A percentile compares a stretch with the other conserved stretches of the same genome.
phyloP scores from a whole-genome alignment of 305 asterid species.

The Solanum chacoense region DNA sequence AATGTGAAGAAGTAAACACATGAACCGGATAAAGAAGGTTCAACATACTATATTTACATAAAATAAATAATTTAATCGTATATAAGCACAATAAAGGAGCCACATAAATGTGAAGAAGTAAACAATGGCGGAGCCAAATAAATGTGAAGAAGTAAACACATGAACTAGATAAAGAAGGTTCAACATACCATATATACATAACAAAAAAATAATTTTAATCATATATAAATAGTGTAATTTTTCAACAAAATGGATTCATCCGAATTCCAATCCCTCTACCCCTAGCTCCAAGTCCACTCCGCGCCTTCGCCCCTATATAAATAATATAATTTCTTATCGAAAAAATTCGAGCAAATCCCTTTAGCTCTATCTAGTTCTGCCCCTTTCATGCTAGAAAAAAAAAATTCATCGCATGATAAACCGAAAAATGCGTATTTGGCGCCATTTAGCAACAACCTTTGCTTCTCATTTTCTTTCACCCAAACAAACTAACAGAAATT shows the following conservation, averaged over 20 bases:
- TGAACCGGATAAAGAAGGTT: too few species aligned
- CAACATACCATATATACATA: background rate
- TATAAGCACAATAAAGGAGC: too few species aligned
- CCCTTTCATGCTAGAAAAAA: background rate
- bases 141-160: background rate
- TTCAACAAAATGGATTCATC: too few species aligned
- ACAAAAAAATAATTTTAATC: too few species aligned
- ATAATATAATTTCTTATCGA: background rate
- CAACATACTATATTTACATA: too few species aligned
- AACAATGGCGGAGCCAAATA: background rate
- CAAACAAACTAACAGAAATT: background rate
- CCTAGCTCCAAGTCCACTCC: background rate
- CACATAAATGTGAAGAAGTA: background rate
- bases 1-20: too few species aligned
- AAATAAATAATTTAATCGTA: too few species aligned
- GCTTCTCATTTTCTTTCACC: background rate
- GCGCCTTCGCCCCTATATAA: background rate
- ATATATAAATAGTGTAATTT: too few species aligned
- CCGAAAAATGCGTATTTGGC: background rate
- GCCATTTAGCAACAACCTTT: background rate
- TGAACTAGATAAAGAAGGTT: background rate
- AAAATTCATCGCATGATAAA: background rate
- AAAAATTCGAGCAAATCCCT: background rate
- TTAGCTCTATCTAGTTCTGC: background rate
- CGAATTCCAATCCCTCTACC: background rate